These are phyloP conservation scores for Kitagawia praeruptora DNA, from an alignment of 129 eudicot species.

Conservation along the genomic window DNA sequence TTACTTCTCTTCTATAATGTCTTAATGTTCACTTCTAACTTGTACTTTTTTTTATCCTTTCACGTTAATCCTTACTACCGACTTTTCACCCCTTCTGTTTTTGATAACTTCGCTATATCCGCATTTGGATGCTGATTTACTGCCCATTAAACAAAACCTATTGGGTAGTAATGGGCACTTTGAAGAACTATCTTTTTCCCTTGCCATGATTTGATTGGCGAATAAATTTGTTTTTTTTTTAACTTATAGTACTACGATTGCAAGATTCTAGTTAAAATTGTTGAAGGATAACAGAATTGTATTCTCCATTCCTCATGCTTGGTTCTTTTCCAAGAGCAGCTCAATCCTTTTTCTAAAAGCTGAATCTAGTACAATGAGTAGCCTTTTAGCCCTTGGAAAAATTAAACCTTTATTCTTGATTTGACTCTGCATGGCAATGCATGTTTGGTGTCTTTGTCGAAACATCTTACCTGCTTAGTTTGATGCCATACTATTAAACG, in stretches of 20 bases:
- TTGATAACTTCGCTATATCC: constrained; percentile 9
- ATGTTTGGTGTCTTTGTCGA: background rate
- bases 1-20: background rate
- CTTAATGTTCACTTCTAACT: background rate
- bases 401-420: constrained; percentile 15
- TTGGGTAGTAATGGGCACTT: constrained; percentile 50
- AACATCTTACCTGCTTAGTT: background rate
- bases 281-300: constrained; percentile 49
- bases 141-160: constrained; percentile 81
- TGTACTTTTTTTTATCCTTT: background rate
- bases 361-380: constrained; percentile 17
- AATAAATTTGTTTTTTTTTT: background rate
- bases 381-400: constrained; percentile 14
- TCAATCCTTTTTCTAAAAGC: constrained; percentile 15
- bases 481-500: background rate
- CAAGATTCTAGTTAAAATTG: constrained; percentile 75
- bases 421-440: constrained; percentile 19
- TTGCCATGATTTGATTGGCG: background rate
- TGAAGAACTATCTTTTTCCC: background rate
- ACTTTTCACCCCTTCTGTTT: background rate
- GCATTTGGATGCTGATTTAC: constrained; percentile 76
- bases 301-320: constrained; percentile 10
- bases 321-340: background rate
- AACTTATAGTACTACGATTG: constrained; percentile 12
- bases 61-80: background rate